Conservation (phyloP, 2,329 filamentous ascomycete species). For the Phyllosticta capitalensis region DNA sequence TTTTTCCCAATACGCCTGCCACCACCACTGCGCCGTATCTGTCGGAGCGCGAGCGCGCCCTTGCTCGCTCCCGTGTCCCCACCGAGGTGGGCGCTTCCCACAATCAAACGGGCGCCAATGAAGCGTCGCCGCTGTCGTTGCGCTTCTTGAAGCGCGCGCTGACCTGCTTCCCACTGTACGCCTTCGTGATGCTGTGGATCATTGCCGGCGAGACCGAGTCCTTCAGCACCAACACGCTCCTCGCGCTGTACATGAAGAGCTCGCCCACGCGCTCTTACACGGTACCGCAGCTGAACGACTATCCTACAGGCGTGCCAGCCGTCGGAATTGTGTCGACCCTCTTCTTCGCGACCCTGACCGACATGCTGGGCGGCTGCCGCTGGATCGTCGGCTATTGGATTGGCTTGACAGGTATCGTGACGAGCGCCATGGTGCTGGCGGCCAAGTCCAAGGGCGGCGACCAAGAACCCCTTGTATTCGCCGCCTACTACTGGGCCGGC, state of each 20-base stretch:
- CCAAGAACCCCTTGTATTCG: conserved; percentile 46
- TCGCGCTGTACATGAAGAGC: conserved; percentile 42
- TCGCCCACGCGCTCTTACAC: conserved; percentile 37
- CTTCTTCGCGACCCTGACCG: conserved; percentile 61
- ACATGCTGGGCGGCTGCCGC: conserved; percentile 52
- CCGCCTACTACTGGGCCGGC: conserved; percentile 61
- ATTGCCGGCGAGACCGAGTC: conserved; percentile 64
- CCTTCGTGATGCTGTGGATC: conserved; percentile 57
- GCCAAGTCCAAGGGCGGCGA: conserved; percentile 20
- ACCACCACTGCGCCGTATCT: conserved; percentile 36
- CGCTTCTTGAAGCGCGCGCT: conserved; percentile 48
- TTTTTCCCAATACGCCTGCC: conserved; percentile 37
- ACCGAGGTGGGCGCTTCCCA: conserved; percentile 33
- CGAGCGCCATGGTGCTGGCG: conserved; percentile 50
- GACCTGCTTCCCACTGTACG: conserved; percentile 55
- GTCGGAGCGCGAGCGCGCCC: conserved; percentile 28
- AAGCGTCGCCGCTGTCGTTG: conserved; percentile 38
- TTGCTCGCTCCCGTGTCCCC: conserved; percentile 38
- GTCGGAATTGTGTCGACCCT: conserved; percentile 48
- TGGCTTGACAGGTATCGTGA: conserved; percentile 52
- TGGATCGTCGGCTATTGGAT: conserved; percentile 61
- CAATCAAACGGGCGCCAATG: conserved; percentile 12
- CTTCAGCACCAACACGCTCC: conserved; percentile 55
- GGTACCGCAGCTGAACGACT: conserved; percentile 44
- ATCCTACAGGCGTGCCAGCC: conserved; percentile 44